Percentiles rank a stretch among this genome's conserved stretches.
phyloP scores from a whole-genome alignment of 306 rosid genomes.

The Acacia confusa region DNA sequence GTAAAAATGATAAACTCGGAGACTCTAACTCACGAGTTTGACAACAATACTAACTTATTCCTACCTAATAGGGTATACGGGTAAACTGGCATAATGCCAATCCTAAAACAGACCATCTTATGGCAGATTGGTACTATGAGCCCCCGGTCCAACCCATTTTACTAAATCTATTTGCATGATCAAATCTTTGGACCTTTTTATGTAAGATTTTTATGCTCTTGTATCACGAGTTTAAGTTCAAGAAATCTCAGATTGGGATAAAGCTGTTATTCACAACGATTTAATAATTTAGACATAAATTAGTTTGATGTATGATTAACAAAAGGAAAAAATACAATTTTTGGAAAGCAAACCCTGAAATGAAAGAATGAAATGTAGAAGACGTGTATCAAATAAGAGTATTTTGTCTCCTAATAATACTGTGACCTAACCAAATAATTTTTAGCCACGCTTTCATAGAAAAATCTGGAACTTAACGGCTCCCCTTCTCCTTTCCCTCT shows the following conservation, averaged over 20 bases:
- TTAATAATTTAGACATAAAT: neutral
- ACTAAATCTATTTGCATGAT: no score
- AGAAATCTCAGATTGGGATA: neutral
- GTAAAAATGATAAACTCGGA: no score
- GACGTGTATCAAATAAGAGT: neutral
- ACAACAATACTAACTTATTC: no score
- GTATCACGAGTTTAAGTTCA: no score
- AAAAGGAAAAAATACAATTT: neutral
- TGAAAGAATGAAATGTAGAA: neutral
- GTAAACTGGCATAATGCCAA: no score
- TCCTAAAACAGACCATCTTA: no score
- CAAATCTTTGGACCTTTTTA: no score
- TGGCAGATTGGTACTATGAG: no score
- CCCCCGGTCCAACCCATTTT: no score
- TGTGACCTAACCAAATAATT: constrained; percentile 42
- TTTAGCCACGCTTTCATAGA: constrained; percentile 66
- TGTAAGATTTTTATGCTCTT: no score
- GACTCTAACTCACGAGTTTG: no score
- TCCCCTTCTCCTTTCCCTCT: constrained; percentile 21
- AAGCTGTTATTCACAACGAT: neutral
- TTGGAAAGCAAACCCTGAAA: neutral
- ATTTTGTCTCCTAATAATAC: neutral
- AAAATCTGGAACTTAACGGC: constrained; percentile 54
- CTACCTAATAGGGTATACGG: no score
- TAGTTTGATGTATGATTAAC: neutral